phyloP scores from a whole-genome alignment of 1,284 basidiomycete genomes.

The Trichosporon inkin region DNA sequence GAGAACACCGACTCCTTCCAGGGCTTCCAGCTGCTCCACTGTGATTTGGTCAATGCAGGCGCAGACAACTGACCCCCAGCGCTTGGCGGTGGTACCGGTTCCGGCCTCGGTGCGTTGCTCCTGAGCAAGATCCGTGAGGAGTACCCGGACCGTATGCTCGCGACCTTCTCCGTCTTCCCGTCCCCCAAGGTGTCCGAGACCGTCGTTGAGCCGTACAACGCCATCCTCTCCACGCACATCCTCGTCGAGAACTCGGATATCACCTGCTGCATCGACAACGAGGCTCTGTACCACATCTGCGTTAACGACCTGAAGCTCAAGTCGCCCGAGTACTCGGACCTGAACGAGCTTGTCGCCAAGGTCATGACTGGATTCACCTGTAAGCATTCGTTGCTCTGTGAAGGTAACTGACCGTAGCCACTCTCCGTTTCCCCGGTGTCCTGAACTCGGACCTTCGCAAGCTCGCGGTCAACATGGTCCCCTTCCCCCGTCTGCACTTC shows the following conservation, averaged over 20 bases:
- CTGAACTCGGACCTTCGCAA: slow-evolving; percentile 97
- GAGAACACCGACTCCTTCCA: slow-evolving; percentile 83
- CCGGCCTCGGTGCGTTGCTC: slow-evolving; percentile 76
- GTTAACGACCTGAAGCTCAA: slow-evolving; percentile 69
- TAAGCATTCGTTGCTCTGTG: slow-evolving; percentile 16
- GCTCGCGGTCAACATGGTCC: slow-evolving; percentile 98
- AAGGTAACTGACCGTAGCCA: slow-evolving; percentile 30
- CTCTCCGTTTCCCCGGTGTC: slow-evolving; percentile 69
- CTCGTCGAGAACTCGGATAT: slow-evolving; percentile 87
- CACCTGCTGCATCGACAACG: slow-evolving; percentile 80
- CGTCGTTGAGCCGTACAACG: slow-evolving; percentile 87
- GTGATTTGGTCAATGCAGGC: slow-evolving; percentile 23
- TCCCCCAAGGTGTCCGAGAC: slow-evolving; percentile 94
- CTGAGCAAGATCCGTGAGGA: slow-evolving; percentile 85
- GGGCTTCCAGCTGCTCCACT: slow-evolving; percentile 90
- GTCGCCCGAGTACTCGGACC: slow-evolving; percentile 65
- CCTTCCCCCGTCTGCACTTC: slow-evolving; percentile 98
- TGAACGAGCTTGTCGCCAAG: slow-evolving; percentile 65
- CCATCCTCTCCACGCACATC: slow-evolving; percentile 83
- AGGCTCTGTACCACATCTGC: slow-evolving; percentile 86
- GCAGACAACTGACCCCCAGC: slow-evolving; percentile 40
- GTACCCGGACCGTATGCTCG: slow-evolving; percentile 87
- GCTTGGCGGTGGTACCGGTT: slow-evolving; percentile 87
- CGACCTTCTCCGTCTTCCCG: slow-evolving; percentile 87
- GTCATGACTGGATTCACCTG: slow-evolving; percentile 50